Evolutionary conservation across 2,329 filamentous ascomycete genomes (phyloP).

Genomic region (Penicillium brevicompactum): DNA sequence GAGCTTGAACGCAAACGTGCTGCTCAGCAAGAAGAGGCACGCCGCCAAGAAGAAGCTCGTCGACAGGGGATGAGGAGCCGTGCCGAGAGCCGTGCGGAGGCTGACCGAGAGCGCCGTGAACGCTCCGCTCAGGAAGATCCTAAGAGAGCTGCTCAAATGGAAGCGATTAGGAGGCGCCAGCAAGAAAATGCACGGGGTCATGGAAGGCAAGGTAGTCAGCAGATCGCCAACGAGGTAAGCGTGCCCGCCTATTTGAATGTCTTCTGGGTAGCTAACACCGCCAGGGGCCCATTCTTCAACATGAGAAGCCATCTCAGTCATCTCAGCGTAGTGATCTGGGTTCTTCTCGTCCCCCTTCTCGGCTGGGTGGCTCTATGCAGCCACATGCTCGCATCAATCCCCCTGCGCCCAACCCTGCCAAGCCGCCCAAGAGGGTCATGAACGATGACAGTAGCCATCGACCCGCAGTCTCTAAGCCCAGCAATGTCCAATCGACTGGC

Average conservation of each 20-base stretch:
- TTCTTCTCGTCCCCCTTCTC: conserved; percentile 53
- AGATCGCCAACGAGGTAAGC: conserved; percentile 43
- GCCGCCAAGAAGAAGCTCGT: conserved; percentile 61
- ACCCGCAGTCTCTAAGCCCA: conserved; percentile 40
- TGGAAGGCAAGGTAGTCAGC: conserved; percentile 48
- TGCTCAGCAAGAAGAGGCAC: conserved; percentile 44
- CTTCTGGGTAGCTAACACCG: conserved; percentile 6
- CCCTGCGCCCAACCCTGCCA: conserved; percentile 67
- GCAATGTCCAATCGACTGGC: conserved; percentile 62
- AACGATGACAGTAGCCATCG: conserved; percentile 60
- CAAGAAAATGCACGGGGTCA: conserved; percentile 50
- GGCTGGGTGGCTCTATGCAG: conserved; percentile 47
- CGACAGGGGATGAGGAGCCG: conserved; percentile 64
- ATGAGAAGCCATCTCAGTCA: conserved; percentile 32
- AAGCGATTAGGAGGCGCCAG: conserved; percentile 57
- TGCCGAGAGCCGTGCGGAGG: conserved; percentile 63
- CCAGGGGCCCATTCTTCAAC: conserved; percentile 29
- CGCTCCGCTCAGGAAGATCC: conserved; percentile 57
- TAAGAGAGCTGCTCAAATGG: conserved; percentile 67
- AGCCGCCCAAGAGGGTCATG: conserved; percentile 72
- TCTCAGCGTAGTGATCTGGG: conserved; percentile 52
- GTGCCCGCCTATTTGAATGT: neutral
- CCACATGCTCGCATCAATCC: conserved; percentile 63
- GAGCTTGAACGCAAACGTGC: conserved; percentile 78
- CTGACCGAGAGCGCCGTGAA: conserved; percentile 49